Evolutionary conservation across 2,329 filamentous ascomycete species (phyloP), one percentile per base, ranked within the genome.

Genomic region (Aureobasidium sp.): DNA sequence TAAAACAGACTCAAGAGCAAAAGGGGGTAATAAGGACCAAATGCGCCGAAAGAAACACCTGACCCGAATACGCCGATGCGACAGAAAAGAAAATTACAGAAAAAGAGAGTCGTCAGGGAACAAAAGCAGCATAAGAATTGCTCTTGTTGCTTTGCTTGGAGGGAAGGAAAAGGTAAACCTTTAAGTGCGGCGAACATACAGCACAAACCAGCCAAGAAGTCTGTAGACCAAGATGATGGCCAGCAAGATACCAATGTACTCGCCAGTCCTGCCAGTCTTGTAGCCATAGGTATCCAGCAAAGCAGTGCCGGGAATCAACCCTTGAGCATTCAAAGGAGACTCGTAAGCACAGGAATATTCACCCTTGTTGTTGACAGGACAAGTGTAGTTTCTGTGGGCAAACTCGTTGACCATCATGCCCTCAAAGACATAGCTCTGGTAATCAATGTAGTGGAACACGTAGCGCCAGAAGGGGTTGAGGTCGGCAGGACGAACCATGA

Each of bases 371-470:
- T 7, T 20, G 83, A 90, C 87, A 44, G 61, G 70, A 70, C 89
- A 93, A 3, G 75, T 72, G 72, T 89, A 95, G 3, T 77, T 81
- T 15, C 89, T 79, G 20, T 82, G 66, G 1, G 78, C 77, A 72
- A 96, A 94, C 76, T 96, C 89, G 70, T 94, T 95, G 59, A 93
- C 86, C 89, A 95, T 94, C 90, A 96, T 94, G 15, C 89, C 90
- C 70, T 93, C 85, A 71, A 95, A 96, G 3, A 95, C 90, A 68
- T 92, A 95, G 45, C 81, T 79, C 75, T 93, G 90, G 70, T 95
- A 95, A 72, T 95, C 89, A 70, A 92, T 92, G 73, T 92, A 95
- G 71, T 92, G 88, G 68, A 94, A 94, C 6, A 89, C 89, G 68
- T 95, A 94, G 72, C 86, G 84, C 85, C 89, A 96, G 68, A 96